phyloP scores from a whole-genome alignment of 2,329 filamentous ascomycete genomes.

The Fusarium sterilihyphosum region DNA sequence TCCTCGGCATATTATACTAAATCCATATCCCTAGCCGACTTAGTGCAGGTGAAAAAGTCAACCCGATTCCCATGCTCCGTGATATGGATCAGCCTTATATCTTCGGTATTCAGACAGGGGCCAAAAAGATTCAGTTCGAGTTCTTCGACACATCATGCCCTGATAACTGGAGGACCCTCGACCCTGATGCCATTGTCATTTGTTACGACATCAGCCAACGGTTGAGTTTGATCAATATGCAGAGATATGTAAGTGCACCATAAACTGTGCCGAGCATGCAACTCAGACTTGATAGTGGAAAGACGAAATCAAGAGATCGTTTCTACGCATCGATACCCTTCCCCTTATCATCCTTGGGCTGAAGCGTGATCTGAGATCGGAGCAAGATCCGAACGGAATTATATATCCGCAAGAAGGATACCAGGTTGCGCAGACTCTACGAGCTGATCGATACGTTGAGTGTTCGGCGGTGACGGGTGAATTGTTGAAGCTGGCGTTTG shows the following conservation, averaged over 20 bases:
- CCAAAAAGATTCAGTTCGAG: constrained; percentile 61
- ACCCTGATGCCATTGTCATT: constrained; percentile 66
- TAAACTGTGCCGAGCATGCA: neutral
- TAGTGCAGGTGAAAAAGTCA: constrained; percentile 56
- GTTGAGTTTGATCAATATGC: constrained; percentile 66
- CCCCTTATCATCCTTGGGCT: constrained; percentile 68
- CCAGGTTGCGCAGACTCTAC: constrained; percentile 64
- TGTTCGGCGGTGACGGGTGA: constrained; percentile 71
- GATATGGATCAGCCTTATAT: constrained; percentile 70
- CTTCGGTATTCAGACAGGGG: constrained; percentile 61
- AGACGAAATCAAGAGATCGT: constrained; percentile 61
- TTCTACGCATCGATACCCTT: constrained; percentile 58
- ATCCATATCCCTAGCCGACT: constrained; percentile 56
- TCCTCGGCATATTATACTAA: constrained; percentile 12
- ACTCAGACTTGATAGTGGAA: constrained; percentile 60
- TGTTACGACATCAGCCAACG: constrained; percentile 72
- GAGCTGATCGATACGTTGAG: constrained; percentile 71
- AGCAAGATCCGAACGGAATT: constrained; percentile 67
- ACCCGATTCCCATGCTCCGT: constrained; percentile 60
- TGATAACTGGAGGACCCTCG: constrained; percentile 66
- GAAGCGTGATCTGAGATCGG: constrained; percentile 68
- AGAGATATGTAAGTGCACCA: constrained; percentile 59
- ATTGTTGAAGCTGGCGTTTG: constrained; percentile 65
- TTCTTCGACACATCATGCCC: constrained; percentile 69
- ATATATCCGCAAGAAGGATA: constrained; percentile 71